Evolutionary conservation across 306 rosid genomes (phyloP), one percentile per base, ranked within the genome.

Genomic region (Cicer arietinum): DNA sequence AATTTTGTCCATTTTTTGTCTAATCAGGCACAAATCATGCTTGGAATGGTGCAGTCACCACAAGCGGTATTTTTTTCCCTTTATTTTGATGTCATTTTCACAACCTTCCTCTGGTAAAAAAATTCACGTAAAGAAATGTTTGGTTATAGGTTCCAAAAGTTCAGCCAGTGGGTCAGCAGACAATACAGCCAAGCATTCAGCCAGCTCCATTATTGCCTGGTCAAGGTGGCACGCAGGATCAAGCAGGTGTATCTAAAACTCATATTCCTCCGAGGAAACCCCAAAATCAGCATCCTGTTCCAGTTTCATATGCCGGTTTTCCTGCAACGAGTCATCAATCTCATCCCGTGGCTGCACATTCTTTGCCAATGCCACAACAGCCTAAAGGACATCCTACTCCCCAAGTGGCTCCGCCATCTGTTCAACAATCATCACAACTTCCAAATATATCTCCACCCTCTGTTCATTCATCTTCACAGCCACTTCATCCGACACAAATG

Each of bases 21-120:
- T 81, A 56, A 43, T 56, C 82, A 95, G 99, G 99, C 97, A 16
- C 99, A 95, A 71, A 92, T 95, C 74, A 95, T 95, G 98, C 98
- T 95, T 69, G 99, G 98, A 76, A 95, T 95, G 99, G 97, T 92
- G 80, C 93, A 90, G 80, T 84, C 97, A 17, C 93, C 97, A 81
- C 93, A 90, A 78, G 80, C 10, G 91, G 97, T 87, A 83, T 80
- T 74, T 66, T 79, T 63, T 53, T 57, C 56, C 74, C 74, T 22
- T 67, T 53, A 56, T 22, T 67, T 40, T 53, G 16, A 10, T 62
- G 16, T 75, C 41, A 11, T 41, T 12, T 69, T 78, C 78, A 53
- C 74, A 61, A 44, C 54, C 52, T 77, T 73, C 67, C 45, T 10
- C 68, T 6, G 25, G 69, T 42, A 10, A 46, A 54, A 48, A 39